Base-by-base conservation (phyloP, 2,329 filamentous ascomycete genomes). In the Diplodia seriata region DNA sequence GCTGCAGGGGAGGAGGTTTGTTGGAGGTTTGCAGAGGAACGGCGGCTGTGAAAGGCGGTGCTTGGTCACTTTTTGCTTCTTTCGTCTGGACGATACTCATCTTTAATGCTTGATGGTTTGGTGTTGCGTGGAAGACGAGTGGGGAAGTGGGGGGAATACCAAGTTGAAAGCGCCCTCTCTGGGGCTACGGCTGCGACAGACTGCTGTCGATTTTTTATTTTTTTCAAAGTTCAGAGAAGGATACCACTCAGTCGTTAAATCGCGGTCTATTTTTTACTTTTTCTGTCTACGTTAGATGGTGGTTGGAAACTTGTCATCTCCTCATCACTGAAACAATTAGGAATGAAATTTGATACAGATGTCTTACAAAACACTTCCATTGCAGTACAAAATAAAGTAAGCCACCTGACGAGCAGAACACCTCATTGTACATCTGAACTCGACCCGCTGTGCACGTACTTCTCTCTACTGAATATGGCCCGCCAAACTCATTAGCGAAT, bases 21-120 rank as follows among this genome's bases (percentile, higher is more conserved):
- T 26, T n/a, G 15, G 40, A 7, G 40, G 2, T 47, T 5, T 9
- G 18, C 18, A 3, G 3, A 0, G 15, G 5, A 47, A 6, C 9
- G 11, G 18, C n/a, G 36, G n/a, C 9, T 12, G 53, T 36, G 23
- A 33, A 33, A 4, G 40, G 18, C 18, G 51, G 51, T 55, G 29
- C 51, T 3, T 33, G 23, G 6, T 31, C n/a, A 14, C 6, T 14
- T 53, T 29, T 53, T 26, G 23, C 18, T 38, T 56, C 31, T 56
- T 56, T 56, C 54, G 54, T 56, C 54, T 56, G 54, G 54, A 56
- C 54, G 54, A 38, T n/a, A 11, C 9, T 56, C 23, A 38, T n/a
- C n/a, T 55, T 55, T 55, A 55, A 55, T 55, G 14, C 29, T 4
- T 8, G 51, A 15, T 9, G 29, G 14, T 31, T 55, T n/a, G 26